A percentile compares a stretch with the other conserved stretches of the same genome.
phyloP scores from a whole-genome alignment of 768 basidiomycete species.

The Macrolepiota fuliginosa region DNA sequence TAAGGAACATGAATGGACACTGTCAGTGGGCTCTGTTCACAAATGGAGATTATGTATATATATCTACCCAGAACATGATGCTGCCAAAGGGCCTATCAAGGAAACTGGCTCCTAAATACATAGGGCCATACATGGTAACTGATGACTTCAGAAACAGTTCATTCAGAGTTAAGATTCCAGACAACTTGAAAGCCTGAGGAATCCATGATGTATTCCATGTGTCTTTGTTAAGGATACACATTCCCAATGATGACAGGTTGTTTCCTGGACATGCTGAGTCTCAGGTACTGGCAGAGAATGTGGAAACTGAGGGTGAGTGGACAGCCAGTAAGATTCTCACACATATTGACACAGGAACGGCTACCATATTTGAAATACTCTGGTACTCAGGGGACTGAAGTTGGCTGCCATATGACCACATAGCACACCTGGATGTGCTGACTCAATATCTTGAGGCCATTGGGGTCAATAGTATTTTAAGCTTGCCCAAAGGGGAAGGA shows the following conservation, averaged over 20 bases:
- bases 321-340: background rate
- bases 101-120: conserved; percentile 12
- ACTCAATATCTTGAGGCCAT: background rate
- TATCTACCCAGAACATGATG: conserved; percentile 28
- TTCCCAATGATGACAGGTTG: background rate
- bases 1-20: background rate
- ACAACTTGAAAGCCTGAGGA: background rate
- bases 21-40: conserved; percentile 5
- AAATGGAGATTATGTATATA: conserved; percentile 6
- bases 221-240: background rate
- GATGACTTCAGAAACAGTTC: conserved; percentile 5
- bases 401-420: background rate
- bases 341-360: background rate
- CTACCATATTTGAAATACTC: background rate
- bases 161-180: background rate
- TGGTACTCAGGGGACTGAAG: background rate
- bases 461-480: background rate
- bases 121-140: conserved; percentile 10
- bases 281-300: background rate
- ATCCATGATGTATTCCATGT: background rate
- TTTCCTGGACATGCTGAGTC: background rate
- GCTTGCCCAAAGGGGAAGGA: background rate
- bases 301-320: background rate
- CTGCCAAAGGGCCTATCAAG: conserved; percentile 1
- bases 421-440: background rate